These are phyloP conservation scores for Tolypocladium capitatum DNA, from an alignment of 2,329 filamentous ascomycete genomes.

Conservation along the genomic window DNA sequence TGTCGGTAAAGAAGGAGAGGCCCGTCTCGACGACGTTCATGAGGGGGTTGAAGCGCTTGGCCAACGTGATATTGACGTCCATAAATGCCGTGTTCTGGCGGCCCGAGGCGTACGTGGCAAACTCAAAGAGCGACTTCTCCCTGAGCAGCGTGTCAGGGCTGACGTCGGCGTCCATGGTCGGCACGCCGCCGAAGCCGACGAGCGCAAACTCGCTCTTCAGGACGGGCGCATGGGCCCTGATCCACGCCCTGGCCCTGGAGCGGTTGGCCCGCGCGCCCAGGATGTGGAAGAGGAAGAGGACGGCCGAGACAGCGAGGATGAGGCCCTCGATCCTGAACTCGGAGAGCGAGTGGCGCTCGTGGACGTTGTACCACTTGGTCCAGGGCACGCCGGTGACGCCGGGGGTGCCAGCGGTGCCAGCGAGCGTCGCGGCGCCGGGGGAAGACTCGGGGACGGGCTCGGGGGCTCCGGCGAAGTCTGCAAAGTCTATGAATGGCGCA, in stretches of 20 bases:
- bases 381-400: constrained; percentile 48
- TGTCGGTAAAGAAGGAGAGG: constrained; percentile 69
- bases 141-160: constrained; percentile 44
- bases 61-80: constrained; percentile 69
- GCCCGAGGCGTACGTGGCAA: constrained; percentile 75
- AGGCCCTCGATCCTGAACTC: constrained; percentile 85
- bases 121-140: constrained; percentile 83
- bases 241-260: constrained; percentile 68
- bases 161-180: constrained; percentile 30
- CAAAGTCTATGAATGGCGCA: constrained; percentile 54
- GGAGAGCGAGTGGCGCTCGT: constrained; percentile 70
- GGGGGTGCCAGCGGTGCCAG: constrained; percentile 29
- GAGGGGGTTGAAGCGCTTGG: constrained; percentile 78
- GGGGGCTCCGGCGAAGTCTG: constrained; percentile 76
- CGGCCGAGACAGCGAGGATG: constrained; percentile 59
- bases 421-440: constrained; percentile 32
- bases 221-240: constrained; percentile 55
- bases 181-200: constrained; percentile 62
- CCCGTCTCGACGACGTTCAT: constrained; percentile 47
- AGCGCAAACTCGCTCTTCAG: constrained; percentile 73
- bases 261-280: constrained; percentile 72
- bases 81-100: constrained; percentile 86
- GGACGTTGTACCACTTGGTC: constrained; percentile 93
- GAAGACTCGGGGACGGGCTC: constrained; percentile 45
- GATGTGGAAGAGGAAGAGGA: constrained; percentile 68